A percentile compares a stretch with the other conserved stretches of the same genome.
Conservation (phyloP, 208 protist genomes). For the Hexamita inflata region DNA sequence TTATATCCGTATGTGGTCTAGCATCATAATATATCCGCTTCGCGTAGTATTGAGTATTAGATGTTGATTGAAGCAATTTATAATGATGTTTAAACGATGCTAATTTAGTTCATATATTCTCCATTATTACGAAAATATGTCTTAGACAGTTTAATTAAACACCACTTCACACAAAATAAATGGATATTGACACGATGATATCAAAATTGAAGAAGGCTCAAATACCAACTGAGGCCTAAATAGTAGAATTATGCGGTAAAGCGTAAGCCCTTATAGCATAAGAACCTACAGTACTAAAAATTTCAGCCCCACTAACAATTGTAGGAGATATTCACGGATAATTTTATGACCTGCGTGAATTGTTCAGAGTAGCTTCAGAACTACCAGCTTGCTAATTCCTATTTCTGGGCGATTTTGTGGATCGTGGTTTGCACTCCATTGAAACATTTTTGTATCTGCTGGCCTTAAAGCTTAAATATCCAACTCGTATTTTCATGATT, state of each 20-base stretch:
- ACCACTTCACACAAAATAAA: neutral
- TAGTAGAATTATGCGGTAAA: neutral
- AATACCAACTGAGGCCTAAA: slow-evolving; percentile 2
- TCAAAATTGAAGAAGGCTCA: neutral
- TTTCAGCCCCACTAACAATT: slow-evolving; percentile 26
- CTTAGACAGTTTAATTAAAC: no score
- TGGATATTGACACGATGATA: slow-evolving; percentile 9
- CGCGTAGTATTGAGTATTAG: no score
- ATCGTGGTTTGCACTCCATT: slow-evolving; percentile 88
- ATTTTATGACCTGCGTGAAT: slow-evolving; percentile 83
- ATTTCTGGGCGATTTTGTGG: slow-evolving; percentile 82
- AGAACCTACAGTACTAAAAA: slow-evolving; percentile 15
- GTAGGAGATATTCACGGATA: slow-evolving; percentile 61
- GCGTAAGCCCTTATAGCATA: slow-evolving; percentile 2
- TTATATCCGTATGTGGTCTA: no score
- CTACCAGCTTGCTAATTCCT: slow-evolving; percentile 84
- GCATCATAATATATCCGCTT: no score
- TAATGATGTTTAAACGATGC: no score
- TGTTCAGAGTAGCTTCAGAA: slow-evolving; percentile 80
- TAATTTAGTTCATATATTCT: no score
- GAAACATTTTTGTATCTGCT: slow-evolving; percentile 90
- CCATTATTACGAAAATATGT: no score
- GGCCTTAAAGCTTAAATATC: slow-evolving; percentile 77
- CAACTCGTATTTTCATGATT: slow-evolving; percentile 55
- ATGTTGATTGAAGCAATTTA: no score